Evolutionary conservation across 2,329 filamentous ascomycete species (phyloP), one percentile per base, ranked within the genome.

Genomic region (Sporothrix globosa): DNA sequence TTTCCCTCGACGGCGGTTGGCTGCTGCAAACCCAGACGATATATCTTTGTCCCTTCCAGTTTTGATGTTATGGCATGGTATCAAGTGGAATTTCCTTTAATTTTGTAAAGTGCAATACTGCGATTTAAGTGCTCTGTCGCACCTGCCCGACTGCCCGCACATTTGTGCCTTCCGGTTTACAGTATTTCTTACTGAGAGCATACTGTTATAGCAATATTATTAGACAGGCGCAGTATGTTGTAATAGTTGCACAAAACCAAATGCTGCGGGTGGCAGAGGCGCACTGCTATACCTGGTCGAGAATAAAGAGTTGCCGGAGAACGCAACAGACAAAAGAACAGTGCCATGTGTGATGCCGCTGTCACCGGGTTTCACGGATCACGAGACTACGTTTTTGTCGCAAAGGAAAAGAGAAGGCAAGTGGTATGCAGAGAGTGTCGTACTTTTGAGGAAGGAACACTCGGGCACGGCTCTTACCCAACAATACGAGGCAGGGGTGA

Each of bases 401-500:
- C 46, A 48, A 63, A 46, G 19, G 39, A 13, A 48, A 44, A 63
- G 41, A 63, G 21, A 46, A 46, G 34, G 39, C 41, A 21, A 21
- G 56, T 41, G 56, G 44, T 10, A 21, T 39, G 19, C 34, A 41
- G 9, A 14, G n/a, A 44, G 5, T 30, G 27, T 30, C 27, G 27
- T 30, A 30, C 21, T n/a, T 60, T 44, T 41, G 34, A 34, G 53
- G 56, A 60, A 60, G 56, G 56, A 61, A 13, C 56, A 11, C 6
- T 60, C 30, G 56, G 17, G 17, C 34, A 41, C 60, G 41, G 41
- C 60, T 63, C 60, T 41, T 48, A 30, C 48, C 60, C 41, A 63
- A 27, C 41, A 48, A 63, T 48, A 21, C 21, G n/a, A 9, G 41
- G 21, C 21, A 63, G 60, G 41, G 19, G 17, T 39, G 24, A 63